A percentile compares a stretch with the other conserved stretches of the same genome.
Evolutionary conservation across 2,329 filamentous ascomycete genomes (phyloP).

Genomic region (Neoascochyta sp.): DNA sequence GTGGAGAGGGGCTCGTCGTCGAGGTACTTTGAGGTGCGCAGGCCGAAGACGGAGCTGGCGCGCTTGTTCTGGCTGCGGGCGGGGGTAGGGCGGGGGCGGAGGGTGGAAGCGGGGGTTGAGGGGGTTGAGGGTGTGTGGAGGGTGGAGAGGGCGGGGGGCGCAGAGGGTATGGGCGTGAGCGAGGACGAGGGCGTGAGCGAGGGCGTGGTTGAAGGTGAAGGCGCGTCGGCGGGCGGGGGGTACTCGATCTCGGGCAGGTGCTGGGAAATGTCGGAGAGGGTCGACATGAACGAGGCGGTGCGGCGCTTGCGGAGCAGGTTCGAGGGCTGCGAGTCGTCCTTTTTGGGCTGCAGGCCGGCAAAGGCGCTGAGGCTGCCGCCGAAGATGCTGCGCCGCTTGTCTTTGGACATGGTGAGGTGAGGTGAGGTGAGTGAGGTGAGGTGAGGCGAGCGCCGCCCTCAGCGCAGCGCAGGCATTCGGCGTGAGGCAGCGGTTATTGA

Average conservation of each 20-base stretch:
- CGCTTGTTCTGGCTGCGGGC: constrained; percentile 26
- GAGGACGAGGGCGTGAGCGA: background rate
- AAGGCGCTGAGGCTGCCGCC: constrained; percentile 32
- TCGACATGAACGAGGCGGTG: constrained; percentile 36
- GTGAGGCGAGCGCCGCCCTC: constrained; percentile 26
- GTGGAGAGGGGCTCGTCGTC: constrained; percentile 50
- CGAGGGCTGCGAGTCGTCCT: constrained; percentile 34
- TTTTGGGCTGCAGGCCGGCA: constrained; percentile 22
- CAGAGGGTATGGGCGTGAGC: too few relatives aligned
- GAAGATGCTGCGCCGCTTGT: constrained; percentile 40
- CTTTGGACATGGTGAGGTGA: constrained; percentile 36
- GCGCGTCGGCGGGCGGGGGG: constrained; percentile 1
- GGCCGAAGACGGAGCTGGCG: constrained; percentile 53
- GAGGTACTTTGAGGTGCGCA: constrained; percentile 53
- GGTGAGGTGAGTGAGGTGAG: too few relatives aligned
- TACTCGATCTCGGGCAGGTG: constrained; percentile 22
- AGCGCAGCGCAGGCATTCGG: too few relatives aligned
- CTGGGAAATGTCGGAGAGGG: constrained; percentile 26
- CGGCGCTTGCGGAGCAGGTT: constrained; percentile 39
- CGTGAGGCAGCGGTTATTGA: too few relatives aligned
- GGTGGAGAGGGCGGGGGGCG: too few relatives aligned
- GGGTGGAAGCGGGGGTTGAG: too few relatives aligned
- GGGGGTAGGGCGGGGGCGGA: too few relatives aligned
- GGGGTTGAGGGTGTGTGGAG: too few relatives aligned
- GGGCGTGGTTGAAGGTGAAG: background rate